These are phyloP conservation scores for Paecilomyces formosus DNA, from an alignment of 2,329 filamentous ascomycete genomes.

Conservation along the genomic window DNA sequence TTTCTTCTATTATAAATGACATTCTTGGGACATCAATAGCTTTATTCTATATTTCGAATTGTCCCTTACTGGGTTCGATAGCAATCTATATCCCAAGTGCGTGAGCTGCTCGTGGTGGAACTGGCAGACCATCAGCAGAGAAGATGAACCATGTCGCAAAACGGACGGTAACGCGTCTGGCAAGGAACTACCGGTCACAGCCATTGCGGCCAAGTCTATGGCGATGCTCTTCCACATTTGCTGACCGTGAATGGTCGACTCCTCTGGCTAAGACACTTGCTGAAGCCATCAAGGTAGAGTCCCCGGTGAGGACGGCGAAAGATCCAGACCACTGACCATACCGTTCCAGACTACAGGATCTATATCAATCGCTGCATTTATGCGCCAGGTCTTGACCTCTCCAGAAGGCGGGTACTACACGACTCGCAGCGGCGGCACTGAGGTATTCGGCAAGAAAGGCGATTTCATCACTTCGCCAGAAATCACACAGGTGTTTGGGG, in stretches of 20 bases:
- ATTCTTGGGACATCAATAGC: background rate
- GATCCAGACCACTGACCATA: background rate
- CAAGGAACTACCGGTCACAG: background rate
- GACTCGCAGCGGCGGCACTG: conserved; percentile 59
- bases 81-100: background rate
- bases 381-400: conserved; percentile 96
- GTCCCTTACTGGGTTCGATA: background rate
- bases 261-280: conserved; percentile 81
- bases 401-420: conserved; percentile 93
- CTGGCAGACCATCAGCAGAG: background rate
- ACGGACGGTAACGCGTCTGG: background rate
- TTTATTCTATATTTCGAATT: background rate
- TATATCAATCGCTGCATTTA: conserved; percentile 85
- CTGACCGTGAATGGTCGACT: conserved; percentile 72
- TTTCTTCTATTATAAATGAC: background rate
- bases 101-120: background rate
- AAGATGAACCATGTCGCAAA: conserved; percentile 2
- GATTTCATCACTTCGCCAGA: conserved; percentile 97
- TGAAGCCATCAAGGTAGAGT: conserved; percentile 70
- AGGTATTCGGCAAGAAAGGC: conserved; percentile 87
- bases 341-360: conserved; percentile 71
- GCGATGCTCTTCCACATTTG: conserved; percentile 28
- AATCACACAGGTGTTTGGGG: conserved; percentile 94
- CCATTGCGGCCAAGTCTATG: conserved; percentile 2
- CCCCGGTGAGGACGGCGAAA: background rate